Conservation (phyloP, 768 basidiomycete genomes). For the Gloeostereum incarnatum region DNA sequence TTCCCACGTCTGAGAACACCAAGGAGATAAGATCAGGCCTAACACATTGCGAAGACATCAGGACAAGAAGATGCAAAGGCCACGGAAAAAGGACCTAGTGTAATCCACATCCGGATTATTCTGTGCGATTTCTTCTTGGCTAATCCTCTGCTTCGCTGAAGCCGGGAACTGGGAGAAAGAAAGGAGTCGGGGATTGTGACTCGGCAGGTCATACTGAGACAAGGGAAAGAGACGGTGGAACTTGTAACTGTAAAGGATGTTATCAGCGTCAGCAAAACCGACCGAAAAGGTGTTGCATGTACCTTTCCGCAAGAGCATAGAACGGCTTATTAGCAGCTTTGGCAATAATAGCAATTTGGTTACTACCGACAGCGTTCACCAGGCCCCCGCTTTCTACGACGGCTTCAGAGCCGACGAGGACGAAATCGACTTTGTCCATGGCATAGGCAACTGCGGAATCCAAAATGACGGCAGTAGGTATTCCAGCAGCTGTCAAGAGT, state of each 20-base stretch:
- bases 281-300: constrained; percentile 12
- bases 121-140: constrained; percentile 70
- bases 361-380: constrained; percentile 90
- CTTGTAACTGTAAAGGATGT: constrained; percentile 65
- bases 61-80: constrained; percentile 3
- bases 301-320: constrained; percentile 93
- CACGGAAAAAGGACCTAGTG: constrained; percentile 51
- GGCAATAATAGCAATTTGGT: constrained; percentile 94
- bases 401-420: constrained; percentile 95
- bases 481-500: constrained; percentile 76
- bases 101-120: constrained; percentile 92
- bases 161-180: constrained; percentile 45
- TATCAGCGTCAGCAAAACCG: constrained; percentile 12
- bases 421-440: constrained; percentile 94
- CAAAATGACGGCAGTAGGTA: constrained; percentile 90
- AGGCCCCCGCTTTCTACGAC: constrained; percentile 95
- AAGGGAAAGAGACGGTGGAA: constrained; percentile 94
- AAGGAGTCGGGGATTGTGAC: constrained; percentile 66
- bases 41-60: neutral
- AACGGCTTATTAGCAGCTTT: constrained; percentile 93
- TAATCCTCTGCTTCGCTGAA: constrained; percentile 37
- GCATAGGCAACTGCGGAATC: constrained; percentile 96
- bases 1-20: constrained; percentile 91
- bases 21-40: constrained; percentile 91
- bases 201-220: constrained; percentile 85